Conservation (phyloP, 352 stramenopile genomes). For the Phytophthora pinifolia region DNA sequence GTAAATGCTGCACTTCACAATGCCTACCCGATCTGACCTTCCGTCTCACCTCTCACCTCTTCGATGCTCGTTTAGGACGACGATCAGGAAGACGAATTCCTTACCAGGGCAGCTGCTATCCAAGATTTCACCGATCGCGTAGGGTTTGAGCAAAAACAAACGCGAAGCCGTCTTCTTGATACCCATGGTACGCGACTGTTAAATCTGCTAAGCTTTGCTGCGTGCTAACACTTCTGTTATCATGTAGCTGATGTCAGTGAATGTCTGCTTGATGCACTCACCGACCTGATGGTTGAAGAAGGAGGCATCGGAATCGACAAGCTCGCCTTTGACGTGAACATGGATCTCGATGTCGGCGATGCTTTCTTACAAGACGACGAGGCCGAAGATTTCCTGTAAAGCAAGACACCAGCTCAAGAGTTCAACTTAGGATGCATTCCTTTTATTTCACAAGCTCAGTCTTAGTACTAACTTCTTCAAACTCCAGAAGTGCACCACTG, state of each 20-base stretch:
- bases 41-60: conserved; percentile 1
- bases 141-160: conserved; percentile 26
- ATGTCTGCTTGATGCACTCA: conserved; percentile 43
- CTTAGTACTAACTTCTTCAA: conserved; percentile 18
- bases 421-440: conserved; percentile 21
- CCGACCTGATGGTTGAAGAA: conserved; percentile 44
- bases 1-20: conserved; percentile 10
- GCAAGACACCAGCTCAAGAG: not conserved
- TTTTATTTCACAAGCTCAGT: conserved; percentile 22
- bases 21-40: not conserved
- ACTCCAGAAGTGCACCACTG: conserved; percentile 47
- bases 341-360: conserved; percentile 27
- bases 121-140: conserved; percentile 28
- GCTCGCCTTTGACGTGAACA: conserved; percentile 31
- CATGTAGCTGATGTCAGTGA: conserved; percentile 40
- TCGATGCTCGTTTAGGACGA: conserved; percentile 22
- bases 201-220: conserved; percentile 4
- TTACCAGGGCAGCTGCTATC: conserved; percentile 19
- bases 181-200: conserved; percentile 28
- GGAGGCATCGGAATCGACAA: conserved; percentile 44
- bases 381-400: conserved; percentile 20
- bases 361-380: conserved; percentile 23
- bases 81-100: conserved; percentile 35
- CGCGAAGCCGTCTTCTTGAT: conserved; percentile 33
- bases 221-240: conserved; percentile 9